Evolutionary conservation across 2,329 filamentous ascomycete genomes (phyloP).

Genomic region (Helicocarpus griseus): DNA sequence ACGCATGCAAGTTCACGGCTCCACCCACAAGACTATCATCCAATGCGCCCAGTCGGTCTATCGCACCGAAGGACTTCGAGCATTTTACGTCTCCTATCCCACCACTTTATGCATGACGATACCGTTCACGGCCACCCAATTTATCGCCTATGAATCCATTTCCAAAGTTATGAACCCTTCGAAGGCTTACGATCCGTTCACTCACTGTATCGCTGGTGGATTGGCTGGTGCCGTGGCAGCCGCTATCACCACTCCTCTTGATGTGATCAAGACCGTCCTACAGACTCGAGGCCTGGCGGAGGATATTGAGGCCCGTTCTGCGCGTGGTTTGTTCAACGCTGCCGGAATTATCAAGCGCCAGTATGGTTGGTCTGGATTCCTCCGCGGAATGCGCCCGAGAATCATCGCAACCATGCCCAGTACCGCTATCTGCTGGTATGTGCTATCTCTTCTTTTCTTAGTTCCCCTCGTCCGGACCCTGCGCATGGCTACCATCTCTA

Average conservation of each 20-base stretch:
- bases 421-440: constrained; percentile 97
- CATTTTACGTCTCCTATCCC: constrained; percentile 97
- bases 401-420: constrained; percentile 96
- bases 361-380: constrained; percentile 79
- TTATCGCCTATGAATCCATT: constrained; percentile 94
- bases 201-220: constrained; percentile 86
- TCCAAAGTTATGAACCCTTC: constrained; percentile 86
- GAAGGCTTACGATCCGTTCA: constrained; percentile 74
- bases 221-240: constrained; percentile 89
- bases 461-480: background rate
- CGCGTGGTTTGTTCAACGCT: constrained; percentile 70
- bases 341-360: constrained; percentile 72
- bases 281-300: constrained; percentile 81
- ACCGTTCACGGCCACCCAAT: constrained; percentile 92
- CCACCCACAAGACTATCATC: constrained; percentile 75
- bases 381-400: constrained; percentile 82
- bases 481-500: background rate
- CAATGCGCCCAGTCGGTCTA: constrained; percentile 88
- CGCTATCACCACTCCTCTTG: constrained; percentile 87
- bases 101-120: constrained; percentile 98
- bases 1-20: constrained; percentile 96
- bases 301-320: constrained; percentile 72
- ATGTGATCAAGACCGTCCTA: constrained; percentile 95
- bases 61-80: constrained; percentile 72
- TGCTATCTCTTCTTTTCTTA: constrained; percentile 9